Evolutionary conservation across 805 yeast genomes (phyloP).

Genomic region (Wickerhamiella siamensis): DNA sequence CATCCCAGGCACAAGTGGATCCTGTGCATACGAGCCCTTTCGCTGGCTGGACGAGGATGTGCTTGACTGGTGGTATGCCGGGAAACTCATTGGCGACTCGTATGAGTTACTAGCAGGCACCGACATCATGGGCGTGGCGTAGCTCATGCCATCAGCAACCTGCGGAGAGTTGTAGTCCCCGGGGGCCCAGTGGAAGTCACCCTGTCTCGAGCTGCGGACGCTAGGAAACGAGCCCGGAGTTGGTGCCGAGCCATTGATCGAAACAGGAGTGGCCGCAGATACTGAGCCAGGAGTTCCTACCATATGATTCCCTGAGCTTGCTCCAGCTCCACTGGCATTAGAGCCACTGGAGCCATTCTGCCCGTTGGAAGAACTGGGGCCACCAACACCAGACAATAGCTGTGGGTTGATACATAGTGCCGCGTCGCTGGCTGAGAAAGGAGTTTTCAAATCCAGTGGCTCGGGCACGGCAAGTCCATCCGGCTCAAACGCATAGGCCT

Average conservation of each 20-base stretch:
- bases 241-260: not conserved
- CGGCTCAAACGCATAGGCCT: conserved; percentile 26
- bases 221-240: not conserved
- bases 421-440: not conserved
- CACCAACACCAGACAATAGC: not conserved
- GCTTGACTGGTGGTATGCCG: not conserved
- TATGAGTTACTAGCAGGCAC: not conserved
- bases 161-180: not conserved
- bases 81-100: conserved; percentile 3
- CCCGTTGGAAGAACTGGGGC: too few species aligned
- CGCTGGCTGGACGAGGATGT: not conserved
- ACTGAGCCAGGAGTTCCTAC: not conserved
- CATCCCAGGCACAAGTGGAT: conserved; percentile 1
- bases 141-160: not conserved
- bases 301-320: not conserved
- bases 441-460: conserved; percentile 4
- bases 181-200: not conserved
- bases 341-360: not conserved
- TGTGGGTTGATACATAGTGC: conserved; percentile 3
- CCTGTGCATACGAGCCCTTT: not conserved
- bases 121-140: not conserved
- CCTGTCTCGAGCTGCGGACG: not conserved
- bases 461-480: conserved; percentile 19
- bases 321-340: too few species aligned
- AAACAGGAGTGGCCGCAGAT: not conserved